Evolutionary conservation across 1,284 basidiomycete genomes (phyloP), one percentile per base, ranked within the genome.

Genomic region (Ganoderma lingzhi): DNA sequence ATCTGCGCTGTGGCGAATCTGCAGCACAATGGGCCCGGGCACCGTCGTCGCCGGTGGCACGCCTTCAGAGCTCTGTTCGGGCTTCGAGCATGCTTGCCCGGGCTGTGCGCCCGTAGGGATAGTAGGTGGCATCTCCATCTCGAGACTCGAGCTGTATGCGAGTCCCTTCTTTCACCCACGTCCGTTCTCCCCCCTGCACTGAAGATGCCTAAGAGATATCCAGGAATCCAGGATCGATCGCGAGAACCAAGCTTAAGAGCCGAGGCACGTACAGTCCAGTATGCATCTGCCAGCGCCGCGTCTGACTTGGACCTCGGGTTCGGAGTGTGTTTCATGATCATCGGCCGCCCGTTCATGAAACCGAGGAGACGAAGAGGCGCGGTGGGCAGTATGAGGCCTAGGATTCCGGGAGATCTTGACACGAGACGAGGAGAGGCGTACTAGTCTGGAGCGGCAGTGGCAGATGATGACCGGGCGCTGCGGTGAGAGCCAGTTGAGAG

Each of bases 291-390:
- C 42, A 51, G 23, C 23, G 48, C 48, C 23, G 23, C 23, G 23
- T 23, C 23, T 23, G 23, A 23, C 23, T 23, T 23, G 23, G 48
- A 41, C 58, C 58, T 59, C 32, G 58, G 58, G 19, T 59, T 39
- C 56, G 23, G 10, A 59, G 19, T 41, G 39, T 35, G 58, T 42
- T 41, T 61, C 59, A 61, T 61, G 59, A 61, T 61, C 59, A 42
- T 61, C 59, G 39, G 39, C 39, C n/a, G 39, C 12, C 39, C 23
- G 10, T 61, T 61, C 59, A 28, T 42, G 39, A 30, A 42, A 61
- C 39, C 39, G 39, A 61, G 39, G 59, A 42, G 39, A 28, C 14
- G 39, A 9, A 30, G 59, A 44, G 37, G 37, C 37, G 59, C 59
- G 30, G 23, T 9, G 23, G 39, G 6, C 19, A n/a, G 56, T 39